Evolutionary conservation across 192 early-diverging fungal species (phyloP).

Genomic region (Podila verticillata): DNA sequence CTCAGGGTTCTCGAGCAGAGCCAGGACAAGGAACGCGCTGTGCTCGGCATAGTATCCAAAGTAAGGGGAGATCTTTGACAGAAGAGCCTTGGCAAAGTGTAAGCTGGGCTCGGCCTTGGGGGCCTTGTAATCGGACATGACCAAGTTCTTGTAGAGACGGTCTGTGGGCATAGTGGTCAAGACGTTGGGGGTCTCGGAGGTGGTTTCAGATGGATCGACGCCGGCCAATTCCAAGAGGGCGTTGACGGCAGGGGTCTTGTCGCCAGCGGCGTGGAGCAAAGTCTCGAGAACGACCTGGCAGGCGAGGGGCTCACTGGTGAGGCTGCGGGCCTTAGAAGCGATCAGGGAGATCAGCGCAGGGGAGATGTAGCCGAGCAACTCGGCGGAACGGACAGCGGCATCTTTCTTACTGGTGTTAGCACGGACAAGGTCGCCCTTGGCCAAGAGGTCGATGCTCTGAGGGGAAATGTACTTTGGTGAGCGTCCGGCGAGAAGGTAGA

Average conservation of each 20-base stretch:
- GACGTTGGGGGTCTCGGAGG: slow-evolving; percentile 34
- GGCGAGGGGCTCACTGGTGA: slow-evolving; percentile 73
- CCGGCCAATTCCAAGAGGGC: slow-evolving; percentile 51
- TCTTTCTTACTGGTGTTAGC: slow-evolving; percentile 91
- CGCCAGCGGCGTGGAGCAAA: slow-evolving; percentile 67
- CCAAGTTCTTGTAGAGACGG: slow-evolving; percentile 60
- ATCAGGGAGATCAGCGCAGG: slow-evolving; percentile 69
- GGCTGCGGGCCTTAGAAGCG: slow-evolving; percentile 57
- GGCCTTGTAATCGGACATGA: slow-evolving; percentile 51
- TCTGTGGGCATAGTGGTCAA: slow-evolving; percentile 59
- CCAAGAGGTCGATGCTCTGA: slow-evolving; percentile 75
- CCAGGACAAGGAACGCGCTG: slow-evolving; percentile 50
- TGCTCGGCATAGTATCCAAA: slow-evolving; percentile 40
- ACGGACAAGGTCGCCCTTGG: slow-evolving; percentile 73
- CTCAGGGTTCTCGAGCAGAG: slow-evolving; percentile 54
- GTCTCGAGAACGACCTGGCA: slow-evolving; percentile 78
- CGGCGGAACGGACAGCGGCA: slow-evolving; percentile 65
- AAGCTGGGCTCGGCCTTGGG: slow-evolving; percentile 40
- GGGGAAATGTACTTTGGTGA: slow-evolving; percentile 76
- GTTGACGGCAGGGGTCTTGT: slow-evolving; percentile 54
- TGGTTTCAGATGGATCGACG: slow-evolving; percentile 49
- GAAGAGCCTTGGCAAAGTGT: slow-evolving; percentile 44
- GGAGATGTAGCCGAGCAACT: slow-evolving; percentile 74
- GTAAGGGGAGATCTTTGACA: slow-evolving; percentile 41
- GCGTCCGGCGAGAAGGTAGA: slow-evolving; percentile 86